phyloP scores from a whole-genome alignment of 2,329 filamentous ascomycete genomes.

The Clarireedia homoeocarpa region DNA sequence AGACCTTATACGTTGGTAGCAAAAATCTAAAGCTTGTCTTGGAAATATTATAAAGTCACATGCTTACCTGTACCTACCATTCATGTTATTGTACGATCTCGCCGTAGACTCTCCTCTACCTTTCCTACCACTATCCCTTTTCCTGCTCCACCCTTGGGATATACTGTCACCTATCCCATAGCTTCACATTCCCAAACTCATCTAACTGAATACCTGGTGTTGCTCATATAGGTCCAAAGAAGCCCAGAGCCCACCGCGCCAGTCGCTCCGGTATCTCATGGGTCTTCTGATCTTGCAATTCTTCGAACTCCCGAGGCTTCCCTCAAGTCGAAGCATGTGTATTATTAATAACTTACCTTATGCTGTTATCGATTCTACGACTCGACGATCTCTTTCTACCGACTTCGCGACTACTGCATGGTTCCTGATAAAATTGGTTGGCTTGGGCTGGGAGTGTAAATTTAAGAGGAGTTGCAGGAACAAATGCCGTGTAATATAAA shows the following conservation, averaged over 20 bases:
- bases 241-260: neutral
- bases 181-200: neutral
- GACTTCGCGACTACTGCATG: neutral
- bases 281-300: neutral
- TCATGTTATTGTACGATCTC: neutral
- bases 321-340: neutral
- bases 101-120: neutral
- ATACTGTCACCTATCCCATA: neutral
- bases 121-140: neutral
- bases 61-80: neutral
- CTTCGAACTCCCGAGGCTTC: neutral
- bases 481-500: too few relatives aligned
- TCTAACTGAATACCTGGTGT: conserved; percentile 4
- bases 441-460: neutral
- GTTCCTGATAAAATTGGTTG: conserved; percentile 1
- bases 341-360: neutral
- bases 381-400: neutral
- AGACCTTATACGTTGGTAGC: conserved; percentile 25
- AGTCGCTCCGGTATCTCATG: conserved; percentile 5
- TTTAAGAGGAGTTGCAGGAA: neutral
- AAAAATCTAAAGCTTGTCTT: conserved; percentile 2
- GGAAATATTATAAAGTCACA: neutral
- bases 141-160: too few relatives aligned
- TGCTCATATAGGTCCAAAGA: conserved; percentile 5
- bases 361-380: neutral